Base-by-base conservation (phyloP, 257 asterid species). In the Capsicum baccatum region DNA sequence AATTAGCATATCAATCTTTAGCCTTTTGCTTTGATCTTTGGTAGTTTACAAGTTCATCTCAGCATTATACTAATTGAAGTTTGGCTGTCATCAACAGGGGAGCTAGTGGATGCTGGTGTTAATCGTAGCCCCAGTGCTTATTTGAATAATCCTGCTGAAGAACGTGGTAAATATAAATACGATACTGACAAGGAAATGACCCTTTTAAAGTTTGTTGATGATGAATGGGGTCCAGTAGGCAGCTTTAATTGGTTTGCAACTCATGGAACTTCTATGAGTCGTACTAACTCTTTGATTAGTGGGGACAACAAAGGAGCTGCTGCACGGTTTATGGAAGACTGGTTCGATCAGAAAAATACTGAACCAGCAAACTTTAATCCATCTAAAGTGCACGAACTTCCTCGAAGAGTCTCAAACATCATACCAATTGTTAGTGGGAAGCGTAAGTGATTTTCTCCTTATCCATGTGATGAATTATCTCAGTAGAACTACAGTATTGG, bases 251-350 rank as follows among this genome's bases (percentile, higher is more conserved):
- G 99, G 99, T 97, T 97, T 91, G 96, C 99, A 57, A 97, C 99
- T 79, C 99, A 97, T 83, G 99, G 99, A 83, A 97, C 99, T 62
- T 97, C 99, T 69, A 97, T 97, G 99, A 90, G 99, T 89, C 98
- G 98, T 79, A 92, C 97, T 80, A 97, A 97, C 86, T 91, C 97
- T 10, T 89, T 97, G 89, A 93, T 97, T 71, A 97, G 99, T 86
- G 99, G 99, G 84, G 99, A 97, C 88, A 97, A 97, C 85, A 97
- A 97, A 94, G 99, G 98, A 87, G 98, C 98, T 83, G 98, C 99
- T 60, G 98, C 99, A 11, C 90, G 99, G 82, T 92, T 95, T 85
- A 95, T 97, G 99, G 99, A 97, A 89, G 99, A 97, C 88, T 94
- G 98, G 99, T 97, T 93, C 88, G 95, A 91, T 86, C 88, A 86